Percentiles rank a stretch among this genome's conserved stretches.
Evolutionary conservation across 257 asterid genomes (phyloP).

Genomic region (Ophiorrhiza pumila): DNA sequence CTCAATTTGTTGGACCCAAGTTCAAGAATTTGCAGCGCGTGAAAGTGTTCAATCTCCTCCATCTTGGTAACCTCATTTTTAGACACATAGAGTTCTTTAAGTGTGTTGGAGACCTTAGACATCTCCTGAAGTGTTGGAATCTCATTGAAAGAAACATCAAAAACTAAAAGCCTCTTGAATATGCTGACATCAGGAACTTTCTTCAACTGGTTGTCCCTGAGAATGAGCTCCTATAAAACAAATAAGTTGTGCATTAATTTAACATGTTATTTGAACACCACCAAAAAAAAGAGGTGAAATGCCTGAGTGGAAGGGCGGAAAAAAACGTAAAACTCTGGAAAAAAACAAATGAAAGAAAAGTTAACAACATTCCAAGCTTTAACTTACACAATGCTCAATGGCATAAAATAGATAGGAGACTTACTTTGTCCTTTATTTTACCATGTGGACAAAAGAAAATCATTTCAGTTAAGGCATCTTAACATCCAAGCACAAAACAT

Average conservation of each 20-base stretch:
- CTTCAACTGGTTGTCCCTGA: conserved; percentile 93
- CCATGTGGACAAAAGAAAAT: neutral
- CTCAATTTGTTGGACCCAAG: conserved; percentile 91
- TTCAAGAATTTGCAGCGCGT: conserved; percentile 79
- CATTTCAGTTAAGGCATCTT: neutral
- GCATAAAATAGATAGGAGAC: neutral
- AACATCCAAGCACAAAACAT: neutral
- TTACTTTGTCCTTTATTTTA: neutral
- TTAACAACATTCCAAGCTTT: neutral
- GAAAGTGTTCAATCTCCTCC: conserved; percentile 90
- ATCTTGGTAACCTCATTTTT: conserved; percentile 85
- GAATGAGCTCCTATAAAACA: conserved; percentile 68
- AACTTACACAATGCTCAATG: neutral
- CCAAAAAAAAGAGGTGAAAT: neutral
- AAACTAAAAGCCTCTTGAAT: conserved; percentile 71
- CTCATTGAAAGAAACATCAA: conserved; percentile 91
- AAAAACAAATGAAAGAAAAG: neutral
- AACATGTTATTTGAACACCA: neutral
- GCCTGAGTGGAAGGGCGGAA: neutral
- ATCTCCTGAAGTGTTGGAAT: conserved; percentile 65
- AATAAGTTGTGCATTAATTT: conserved; percentile 11
- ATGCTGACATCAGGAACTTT: conserved; percentile 76
- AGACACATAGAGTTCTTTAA: conserved; percentile 87
- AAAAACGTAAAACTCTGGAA: neutral
- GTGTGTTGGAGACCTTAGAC: conserved; percentile 66